Base-by-base conservation (phyloP, 83 land plant genomes). In the Picea abies region DNA sequence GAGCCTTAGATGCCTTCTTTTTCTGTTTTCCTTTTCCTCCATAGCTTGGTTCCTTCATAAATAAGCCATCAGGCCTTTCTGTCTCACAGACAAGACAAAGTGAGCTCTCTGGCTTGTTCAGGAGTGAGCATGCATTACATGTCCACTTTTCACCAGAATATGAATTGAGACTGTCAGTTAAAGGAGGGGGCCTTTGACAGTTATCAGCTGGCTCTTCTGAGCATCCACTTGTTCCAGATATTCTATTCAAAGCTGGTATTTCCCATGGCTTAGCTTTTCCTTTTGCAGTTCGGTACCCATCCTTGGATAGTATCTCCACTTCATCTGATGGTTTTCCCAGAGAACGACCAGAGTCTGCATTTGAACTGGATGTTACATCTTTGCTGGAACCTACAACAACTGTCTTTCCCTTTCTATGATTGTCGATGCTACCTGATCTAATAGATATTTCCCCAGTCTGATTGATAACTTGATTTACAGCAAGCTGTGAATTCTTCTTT, bases 221-320 rank as follows among this genome's bases (percentile, higher is more conserved):
- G 56, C 2, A 17, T 49, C 26, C 63, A 47, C 29, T 52, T 52
- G 26, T 7, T 58, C 49, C 16, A 47, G 22, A 52, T 32, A 20
- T 29, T 78, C 17, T 12, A n/a, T 10, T 16, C 7, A 78, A 41
- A 11, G 29, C 65, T 23, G n/a, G 49, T 87, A 79, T 44, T 63
- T 62, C 22, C 56, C 56, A 11, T 11, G 56, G 56, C 73, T 84
- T 87, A 16, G 69, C 60, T 82, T 91, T 90, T 22, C 90, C 97
- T 80, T 87, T 92, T 32, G 82, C 67, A 75, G 87, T 81, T 67
- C 96, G 93, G 66, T 97, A 97, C 10, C 95, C 98, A 90, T 95
- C 98, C 81, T 86, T 97, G 17, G 91, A 90, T 63, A 92, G 81
- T 66, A 91, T 92, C 76, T 95, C 99, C 60, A 88, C 94, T 15